Evolutionary conservation across 441 rosid species (phyloP), one percentile per base, ranked within the genome.

Genomic region (Gossypium trilobum): DNA sequence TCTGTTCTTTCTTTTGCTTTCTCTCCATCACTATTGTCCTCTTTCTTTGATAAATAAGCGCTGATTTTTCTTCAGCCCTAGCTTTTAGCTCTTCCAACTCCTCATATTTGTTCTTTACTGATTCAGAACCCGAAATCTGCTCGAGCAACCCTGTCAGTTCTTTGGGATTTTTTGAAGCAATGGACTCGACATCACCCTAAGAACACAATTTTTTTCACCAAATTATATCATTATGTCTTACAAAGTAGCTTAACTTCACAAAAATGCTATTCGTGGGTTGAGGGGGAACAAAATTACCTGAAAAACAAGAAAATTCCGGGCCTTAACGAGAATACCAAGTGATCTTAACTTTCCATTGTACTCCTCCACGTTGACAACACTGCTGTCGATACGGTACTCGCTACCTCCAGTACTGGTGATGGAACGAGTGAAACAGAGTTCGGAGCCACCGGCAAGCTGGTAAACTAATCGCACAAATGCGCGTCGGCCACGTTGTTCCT

Each of bases 121-220:
- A 98, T 73, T 93, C 98, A 11, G 99, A 93, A 33, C 98, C 98
- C 63, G 99, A 95, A 67, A 95, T 93, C 82, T 93, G 92, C 87
- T 95, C 99, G 54, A 95, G 85, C 63, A 95, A 81, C 31, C 82
- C 92, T 56, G 99, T 95, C 77, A 93, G 88, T 66, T 95, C 99
- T 80, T 93, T 93, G 2, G 99, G 89, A 80, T 91, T 95, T 77
- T 95, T 95, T 5, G 98, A 93, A 19, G 99, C 99, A 82, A 95
- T 91, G 14, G 99, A 95, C 84, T 95, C 99, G 71, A 95, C 99
- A 83, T 95, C 97, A 65, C 99, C 99, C 99, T 95, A 73, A 68
- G 63, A 85, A 13, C 44, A 65, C 65, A 72, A 73, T 2, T 31
- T 44, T 33, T 46, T 31, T 58, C 14, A 52, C 58, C 54, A 25